phyloP scores from a whole-genome alignment of 1,139 yeast genomes.

The Kluyveromyces sp. region DNA sequence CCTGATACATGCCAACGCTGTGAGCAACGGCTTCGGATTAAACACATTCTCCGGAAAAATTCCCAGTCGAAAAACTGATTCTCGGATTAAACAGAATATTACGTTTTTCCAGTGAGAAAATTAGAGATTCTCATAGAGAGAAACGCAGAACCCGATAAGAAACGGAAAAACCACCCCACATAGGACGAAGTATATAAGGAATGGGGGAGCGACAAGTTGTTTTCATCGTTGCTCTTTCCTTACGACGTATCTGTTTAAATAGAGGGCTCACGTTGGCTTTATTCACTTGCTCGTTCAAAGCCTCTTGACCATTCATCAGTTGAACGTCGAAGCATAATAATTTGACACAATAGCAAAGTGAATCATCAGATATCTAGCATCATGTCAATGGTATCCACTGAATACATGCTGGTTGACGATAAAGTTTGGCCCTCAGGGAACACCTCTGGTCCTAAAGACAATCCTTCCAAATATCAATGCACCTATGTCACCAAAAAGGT shows the following conservation, averaged over 20 bases:
- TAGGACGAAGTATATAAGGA: background rate
- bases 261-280: too few relatives aligned
- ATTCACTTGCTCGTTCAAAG: too few relatives aligned
- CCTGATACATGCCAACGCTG: background rate
- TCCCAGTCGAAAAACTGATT: background rate
- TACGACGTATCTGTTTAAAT: too few relatives aligned
- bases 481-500: conserved; percentile 24
- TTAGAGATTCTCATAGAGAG: background rate
- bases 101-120: background rate
- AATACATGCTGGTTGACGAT: background rate
- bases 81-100: background rate
- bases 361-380: too few relatives aligned
- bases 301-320: too few relatives aligned
- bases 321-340: too few relatives aligned
- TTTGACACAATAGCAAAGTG: too few relatives aligned
- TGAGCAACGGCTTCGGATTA: background rate
- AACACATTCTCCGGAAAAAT: background rate
- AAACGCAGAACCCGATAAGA: conserved; percentile 1
- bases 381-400: background rate
- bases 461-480: conserved; percentile 16
- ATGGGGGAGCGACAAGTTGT: background rate
- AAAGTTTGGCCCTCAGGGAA: conserved; percentile 5
- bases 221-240: background rate
- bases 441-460: background rate
- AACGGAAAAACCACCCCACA: background rate